phyloP scores from a whole-genome alignment of 495 filamentous ascomycete species.

The Pseudoneurospora amorphoporcata region DNA sequence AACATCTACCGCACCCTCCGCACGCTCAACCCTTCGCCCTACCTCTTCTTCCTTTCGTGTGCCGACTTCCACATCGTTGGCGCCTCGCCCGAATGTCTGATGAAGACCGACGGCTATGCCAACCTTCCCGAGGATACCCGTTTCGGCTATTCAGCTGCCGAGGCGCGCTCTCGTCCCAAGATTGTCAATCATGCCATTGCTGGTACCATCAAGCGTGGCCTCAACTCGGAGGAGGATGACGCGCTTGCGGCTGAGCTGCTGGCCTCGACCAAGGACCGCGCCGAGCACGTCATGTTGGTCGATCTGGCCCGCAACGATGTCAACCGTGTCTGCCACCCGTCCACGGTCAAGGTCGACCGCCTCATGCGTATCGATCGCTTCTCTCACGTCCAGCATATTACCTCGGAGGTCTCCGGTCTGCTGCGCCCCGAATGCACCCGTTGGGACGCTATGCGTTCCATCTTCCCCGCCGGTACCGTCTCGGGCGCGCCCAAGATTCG shows the following conservation, averaged over 20 bases:
- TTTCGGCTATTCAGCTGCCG: conserved; percentile 16
- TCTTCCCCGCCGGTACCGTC: conserved; percentile 93
- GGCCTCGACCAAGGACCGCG: conserved; percentile 80
- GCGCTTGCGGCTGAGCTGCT: conserved; percentile 67
- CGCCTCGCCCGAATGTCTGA: conserved; percentile 85
- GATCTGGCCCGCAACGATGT: conserved; percentile 94
- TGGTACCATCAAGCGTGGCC: conserved; percentile 83
- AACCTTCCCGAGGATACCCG: conserved; percentile 15
- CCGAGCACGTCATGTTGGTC: conserved; percentile 99
- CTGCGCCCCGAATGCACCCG: conserved; percentile 73
- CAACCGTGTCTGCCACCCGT: conserved; percentile 89
- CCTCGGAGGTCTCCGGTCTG: conserved; percentile 86
- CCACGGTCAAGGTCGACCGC: conserved; percentile 76
- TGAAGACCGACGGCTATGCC: conserved; percentile 60
- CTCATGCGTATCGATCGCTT: conserved; percentile 96
- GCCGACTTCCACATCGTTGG: conserved; percentile 88
- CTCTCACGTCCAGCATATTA: conserved; percentile 92
- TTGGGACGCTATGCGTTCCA: conserved; percentile 91
- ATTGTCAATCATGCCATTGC: conserved; percentile 97
- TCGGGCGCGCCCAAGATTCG: conserved; percentile 90
- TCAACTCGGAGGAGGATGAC: conserved; percentile 69
- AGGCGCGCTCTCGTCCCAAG: conserved; percentile 43
- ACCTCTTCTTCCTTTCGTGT: conserved; percentile 93
- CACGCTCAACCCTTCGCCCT: conserved; percentile 90
- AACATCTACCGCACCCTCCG: conserved; percentile 97